Percentiles rank a stretch among this genome's conserved stretches.
These are phyloP conservation scores for Termitomyces sp. DNA, from an alignment of 768 basidiomycete genomes.

Conservation along the genomic window DNA sequence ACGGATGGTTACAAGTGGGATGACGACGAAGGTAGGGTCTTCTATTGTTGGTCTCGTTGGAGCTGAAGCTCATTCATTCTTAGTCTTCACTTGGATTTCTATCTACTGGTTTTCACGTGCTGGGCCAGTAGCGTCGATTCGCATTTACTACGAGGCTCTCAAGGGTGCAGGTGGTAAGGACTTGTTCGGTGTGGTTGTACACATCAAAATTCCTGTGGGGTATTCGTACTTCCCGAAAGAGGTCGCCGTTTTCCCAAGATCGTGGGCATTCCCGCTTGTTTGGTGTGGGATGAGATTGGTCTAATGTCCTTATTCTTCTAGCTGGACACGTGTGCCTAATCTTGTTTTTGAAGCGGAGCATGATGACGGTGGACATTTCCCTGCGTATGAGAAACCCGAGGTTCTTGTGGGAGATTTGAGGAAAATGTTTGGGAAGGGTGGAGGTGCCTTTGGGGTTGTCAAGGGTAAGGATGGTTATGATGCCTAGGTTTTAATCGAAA, in stretches of 20 bases:
- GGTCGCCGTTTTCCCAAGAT: conserved; percentile 27
- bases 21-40: conserved; percentile 51
- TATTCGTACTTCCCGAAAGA: conserved; percentile 56
- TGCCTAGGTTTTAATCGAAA: background rate
- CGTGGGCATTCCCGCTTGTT: conserved; percentile 4
- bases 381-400: conserved; percentile 48
- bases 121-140: conserved; percentile 53
- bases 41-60: background rate
- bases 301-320: conserved; percentile 17
- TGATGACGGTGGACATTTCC: conserved; percentile 55
- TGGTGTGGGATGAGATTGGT: background rate
- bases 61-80: background rate
- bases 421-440: too few relatives aligned
- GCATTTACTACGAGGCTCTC: conserved; percentile 57
- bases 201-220: conserved; percentile 42
- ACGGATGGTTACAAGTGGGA: conserved; percentile 56
- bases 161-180: conserved; percentile 18
- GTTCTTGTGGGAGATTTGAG: too few relatives aligned
- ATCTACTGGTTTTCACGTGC: conserved; percentile 59
- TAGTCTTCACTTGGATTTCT: conserved; percentile 62
- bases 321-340: conserved; percentile 33
- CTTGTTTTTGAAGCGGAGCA: too few relatives aligned
- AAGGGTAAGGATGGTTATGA: conserved; percentile 41
- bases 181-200: conserved; percentile 1
- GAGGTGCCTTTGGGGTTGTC: conserved; percentile 48